Evolutionary conservation across 352 stramenopile genomes (phyloP).

Genomic region (Aphanomyces invadans): DNA sequence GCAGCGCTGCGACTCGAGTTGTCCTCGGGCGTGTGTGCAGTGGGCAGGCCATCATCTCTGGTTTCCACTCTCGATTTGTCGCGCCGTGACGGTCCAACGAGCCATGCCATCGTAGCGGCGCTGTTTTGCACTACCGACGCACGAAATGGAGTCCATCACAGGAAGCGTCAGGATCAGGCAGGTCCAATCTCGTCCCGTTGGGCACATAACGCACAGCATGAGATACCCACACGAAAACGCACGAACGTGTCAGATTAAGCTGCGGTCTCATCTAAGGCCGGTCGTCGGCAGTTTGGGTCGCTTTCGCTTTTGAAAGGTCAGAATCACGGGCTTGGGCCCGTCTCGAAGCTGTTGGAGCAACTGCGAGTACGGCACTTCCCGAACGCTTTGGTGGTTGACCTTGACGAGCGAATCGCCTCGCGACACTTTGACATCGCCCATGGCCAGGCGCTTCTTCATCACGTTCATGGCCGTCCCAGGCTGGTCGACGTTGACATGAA

Average conservation of each 20-base stretch:
- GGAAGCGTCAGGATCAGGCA: too few species aligned
- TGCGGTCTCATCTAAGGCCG: not conserved
- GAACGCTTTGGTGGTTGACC: constrained; percentile 19
- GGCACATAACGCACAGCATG: too few species aligned
- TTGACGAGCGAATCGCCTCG: constrained; percentile 17
- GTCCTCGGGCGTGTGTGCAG: too few species aligned
- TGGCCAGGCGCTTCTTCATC: not conserved
- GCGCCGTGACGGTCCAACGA: too few species aligned
- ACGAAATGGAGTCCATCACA: too few species aligned
- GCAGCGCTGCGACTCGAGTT: too few species aligned
- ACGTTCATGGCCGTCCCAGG: not conserved
- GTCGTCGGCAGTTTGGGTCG: not conserved
- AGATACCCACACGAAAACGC: too few species aligned
- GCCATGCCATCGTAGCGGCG: too few species aligned
- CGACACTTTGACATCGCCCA: constrained; percentile 9
- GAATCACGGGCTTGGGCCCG: constrained; percentile 11
- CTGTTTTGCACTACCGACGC: too few species aligned
- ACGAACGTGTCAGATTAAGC: not conserved
- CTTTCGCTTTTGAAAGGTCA: constrained; percentile 17
- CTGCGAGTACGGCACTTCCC: not conserved
- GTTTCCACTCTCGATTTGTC: too few species aligned
- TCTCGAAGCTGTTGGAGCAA: constrained; percentile 1
- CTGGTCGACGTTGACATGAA: constrained; percentile 2
- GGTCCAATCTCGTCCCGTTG: too few species aligned
- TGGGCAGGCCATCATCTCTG: too few species aligned